Base-by-base conservation (phyloP, 805 yeast genomes). In the Hemisphaericaspora nanyangensis region DNA sequence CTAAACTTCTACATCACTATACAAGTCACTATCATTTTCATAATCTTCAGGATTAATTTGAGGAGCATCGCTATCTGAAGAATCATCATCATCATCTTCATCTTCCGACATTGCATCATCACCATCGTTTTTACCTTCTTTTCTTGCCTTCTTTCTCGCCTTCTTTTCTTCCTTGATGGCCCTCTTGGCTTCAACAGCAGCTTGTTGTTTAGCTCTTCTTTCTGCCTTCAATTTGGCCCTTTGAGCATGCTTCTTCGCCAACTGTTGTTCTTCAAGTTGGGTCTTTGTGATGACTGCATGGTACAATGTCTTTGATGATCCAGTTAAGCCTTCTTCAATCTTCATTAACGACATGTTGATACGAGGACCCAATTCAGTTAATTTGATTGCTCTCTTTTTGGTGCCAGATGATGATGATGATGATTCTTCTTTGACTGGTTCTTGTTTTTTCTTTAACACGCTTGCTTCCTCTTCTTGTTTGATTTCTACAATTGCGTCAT, bases 301-400 rank as follows among this genome's bases (percentile, higher is more conserved):
- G 63, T 85, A 87, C 44, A 93, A 61, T 13, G 93, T 87, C 64
- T 87, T 90, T 37, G 97, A 96, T 0, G 81, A 69, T 42, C 96
- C 91, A 17, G 86, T 76, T 44, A 68, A 55, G 13, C 93, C 95
- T 55, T 91, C 98, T 63, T 91, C 97, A 38, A 93, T 86, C 65
- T 93, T 93, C 35, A 83, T 67, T 42, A 93, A 67, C 37, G 79
- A 70, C 61, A 93, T 67, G 49, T 77, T 79, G 61, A 93, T 63
- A 48, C 99, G 75, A 27, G 99, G 99, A 0, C 99, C 99, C 35
- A 91, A 68, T 61, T 93, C 99, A 1, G 91, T 86, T 36, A 93
- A 70, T 58, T 88, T 90, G 50, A 93, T 86, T 1, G 99, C 98
- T 53, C 85, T 79, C 62, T 88, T 89, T 25, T 63, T 55, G 37